phyloP scores from a whole-genome alignment of 192 early-diverging fungal genomes.

The Dimargaris xerosporica region DNA sequence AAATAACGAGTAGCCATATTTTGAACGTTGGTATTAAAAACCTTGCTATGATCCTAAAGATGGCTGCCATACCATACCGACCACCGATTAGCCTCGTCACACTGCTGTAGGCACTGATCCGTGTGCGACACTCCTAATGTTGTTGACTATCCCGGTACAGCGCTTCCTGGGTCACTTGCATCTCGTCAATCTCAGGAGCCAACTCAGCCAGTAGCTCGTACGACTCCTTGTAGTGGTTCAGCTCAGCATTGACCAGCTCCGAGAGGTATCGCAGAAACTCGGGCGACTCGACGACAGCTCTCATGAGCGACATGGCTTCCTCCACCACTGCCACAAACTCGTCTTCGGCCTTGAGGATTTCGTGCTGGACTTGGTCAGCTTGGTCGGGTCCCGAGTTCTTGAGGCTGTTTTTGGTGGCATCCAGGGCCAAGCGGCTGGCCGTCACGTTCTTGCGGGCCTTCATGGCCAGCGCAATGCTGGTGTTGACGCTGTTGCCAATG shows the following conservation, averaged over 20 bases:
- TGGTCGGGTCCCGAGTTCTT: slow-evolving; percentile 52
- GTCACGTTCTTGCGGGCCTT: slow-evolving; percentile 76
- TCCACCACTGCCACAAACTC: slow-evolving; percentile 90
- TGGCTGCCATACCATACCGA: too few relatives aligned
- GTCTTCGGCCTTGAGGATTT: slow-evolving; percentile 89
- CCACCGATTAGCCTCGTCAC: too few relatives aligned
- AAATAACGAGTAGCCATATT: too few relatives aligned
- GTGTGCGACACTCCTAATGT: slow-evolving; percentile 4
- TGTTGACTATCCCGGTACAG: slow-evolving; percentile 42
- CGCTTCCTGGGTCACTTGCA: slow-evolving; percentile 86
- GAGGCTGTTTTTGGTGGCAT: slow-evolving; percentile 68
- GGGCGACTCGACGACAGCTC: slow-evolving; percentile 70
- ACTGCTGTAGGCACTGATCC: too few relatives aligned
- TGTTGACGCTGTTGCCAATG: slow-evolving; percentile 48
- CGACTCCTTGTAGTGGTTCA: slow-evolving; percentile 74
- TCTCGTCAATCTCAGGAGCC: slow-evolving; percentile 89
- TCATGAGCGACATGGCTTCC: slow-evolving; percentile 91
- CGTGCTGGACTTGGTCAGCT: slow-evolving; percentile 56
- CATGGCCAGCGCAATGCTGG: slow-evolving; percentile 63
- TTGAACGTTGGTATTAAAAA: too few relatives aligned
- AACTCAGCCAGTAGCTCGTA: slow-evolving; percentile 50
- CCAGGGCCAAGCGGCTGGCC: slow-evolving; percentile 66
- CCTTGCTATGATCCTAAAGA: too few relatives aligned
- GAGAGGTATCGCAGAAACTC: slow-evolving; percentile 71
- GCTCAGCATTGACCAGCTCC: slow-evolving; percentile 74